These are phyloP conservation scores for Euphorbia neoarborescens DNA, from an alignment of 441 rosid genomes.

Conservation along the genomic window DNA sequence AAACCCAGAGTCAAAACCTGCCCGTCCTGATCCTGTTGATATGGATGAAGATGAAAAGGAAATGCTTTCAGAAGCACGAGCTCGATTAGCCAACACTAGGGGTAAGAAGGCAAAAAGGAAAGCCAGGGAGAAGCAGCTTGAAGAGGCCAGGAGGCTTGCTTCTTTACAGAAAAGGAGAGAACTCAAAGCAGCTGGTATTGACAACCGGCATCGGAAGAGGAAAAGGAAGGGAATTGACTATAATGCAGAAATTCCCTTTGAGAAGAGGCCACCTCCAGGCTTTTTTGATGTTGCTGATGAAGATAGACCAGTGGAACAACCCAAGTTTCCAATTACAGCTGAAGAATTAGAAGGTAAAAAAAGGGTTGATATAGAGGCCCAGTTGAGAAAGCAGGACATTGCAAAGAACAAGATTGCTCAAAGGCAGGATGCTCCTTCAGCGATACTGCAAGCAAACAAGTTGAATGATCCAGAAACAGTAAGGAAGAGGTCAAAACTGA, in stretches of 20 bases:
- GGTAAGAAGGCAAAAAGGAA: conserved; percentile 96
- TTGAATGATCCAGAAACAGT: conserved; percentile 92
- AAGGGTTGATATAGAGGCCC: conserved; percentile 82
- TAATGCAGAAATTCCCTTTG: conserved; percentile 93
- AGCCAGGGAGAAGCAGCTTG: conserved; percentile 96
- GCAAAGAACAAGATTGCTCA: conserved; percentile 83
- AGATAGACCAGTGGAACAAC: conserved; percentile 74
- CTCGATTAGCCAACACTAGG: conserved; percentile 86
- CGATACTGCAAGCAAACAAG: conserved; percentile 93
- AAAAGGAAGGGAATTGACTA: conserved; percentile 92
- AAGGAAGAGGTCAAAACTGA: conserved; percentile 87
- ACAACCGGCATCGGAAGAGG: conserved; percentile 62
- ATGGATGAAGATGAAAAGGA: conserved; percentile 99
- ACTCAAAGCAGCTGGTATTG: conserved; percentile 96
- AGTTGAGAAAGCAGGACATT: conserved; percentile 73
- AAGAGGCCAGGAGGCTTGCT: conserved; percentile 98
- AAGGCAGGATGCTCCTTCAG: conserved; percentile 91
- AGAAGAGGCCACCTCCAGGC: conserved; percentile 92
- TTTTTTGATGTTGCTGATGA: conserved; percentile 85
- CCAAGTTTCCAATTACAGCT: conserved; percentile 77
- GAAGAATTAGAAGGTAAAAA: conserved; percentile 94
- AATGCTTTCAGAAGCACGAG: conserved; percentile 98
- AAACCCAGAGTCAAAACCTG: conserved; percentile 94
- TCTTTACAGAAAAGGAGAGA: conserved; percentile 94
- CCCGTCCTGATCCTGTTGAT: conserved; percentile 98